Evolutionary conservation across 345 rosid species (phyloP).

Genomic region (Microcos paniculata): DNA sequence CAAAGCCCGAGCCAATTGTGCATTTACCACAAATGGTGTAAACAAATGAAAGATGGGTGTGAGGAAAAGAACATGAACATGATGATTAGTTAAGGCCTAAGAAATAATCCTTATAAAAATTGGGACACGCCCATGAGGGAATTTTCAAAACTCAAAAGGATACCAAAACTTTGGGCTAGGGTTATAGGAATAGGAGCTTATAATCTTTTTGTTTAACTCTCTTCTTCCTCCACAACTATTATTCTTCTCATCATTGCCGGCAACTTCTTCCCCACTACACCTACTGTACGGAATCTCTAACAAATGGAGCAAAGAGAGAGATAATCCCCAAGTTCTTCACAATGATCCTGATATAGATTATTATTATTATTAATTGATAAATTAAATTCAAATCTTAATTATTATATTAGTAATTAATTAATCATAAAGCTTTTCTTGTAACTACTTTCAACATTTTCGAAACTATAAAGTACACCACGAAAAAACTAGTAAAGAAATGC

Average conservation of each 20-base stretch:
- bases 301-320: not conserved
- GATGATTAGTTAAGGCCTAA: not conserved
- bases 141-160: not conserved
- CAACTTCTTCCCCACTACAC: not conserved
- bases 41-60: not conserved
- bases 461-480: not conserved
- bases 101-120: not conserved
- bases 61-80: not conserved
- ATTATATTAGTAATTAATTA: not conserved
- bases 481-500: not conserved
- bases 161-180: not conserved
- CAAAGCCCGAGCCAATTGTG: not conserved
- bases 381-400: no score
- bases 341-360: not conserved
- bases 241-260: conserved; percentile 5
- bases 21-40: not conserved
- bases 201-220: not conserved
- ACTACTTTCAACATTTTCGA: not conserved
- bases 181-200: no score
- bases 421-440: not conserved
- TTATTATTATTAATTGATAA: not conserved
- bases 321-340: not conserved
- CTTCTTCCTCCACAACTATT: not conserved
- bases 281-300: not conserved
- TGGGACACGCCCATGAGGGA: not conserved